phyloP scores from a whole-genome alignment of 2,329 filamentous ascomycete species.

The Cordyceps tenuipes region DNA sequence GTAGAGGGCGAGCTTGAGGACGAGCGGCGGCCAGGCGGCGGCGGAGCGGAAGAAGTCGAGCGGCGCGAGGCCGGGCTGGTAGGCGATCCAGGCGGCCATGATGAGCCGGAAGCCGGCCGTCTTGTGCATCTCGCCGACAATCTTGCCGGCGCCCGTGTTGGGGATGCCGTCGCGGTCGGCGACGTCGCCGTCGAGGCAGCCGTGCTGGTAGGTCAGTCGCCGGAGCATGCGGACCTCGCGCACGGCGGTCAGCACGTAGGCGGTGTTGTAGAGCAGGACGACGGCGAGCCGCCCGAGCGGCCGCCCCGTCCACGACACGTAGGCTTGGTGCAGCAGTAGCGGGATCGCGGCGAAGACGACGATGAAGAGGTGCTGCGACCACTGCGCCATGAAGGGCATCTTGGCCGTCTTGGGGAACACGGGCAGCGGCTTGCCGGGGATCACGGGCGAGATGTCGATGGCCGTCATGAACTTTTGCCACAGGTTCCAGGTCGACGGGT shows the following conservation, averaged over 20 bases:
- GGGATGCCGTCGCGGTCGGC: slow-evolving; percentile 28
- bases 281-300: slow-evolving; percentile 11
- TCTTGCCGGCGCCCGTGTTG: slow-evolving; percentile 21
- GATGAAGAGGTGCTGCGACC: slow-evolving; percentile 24
- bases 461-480: slow-evolving; percentile 14
- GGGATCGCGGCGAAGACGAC: slow-evolving; percentile 21
- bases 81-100: slow-evolving; percentile 19
- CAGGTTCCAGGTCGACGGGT: slow-evolving; percentile 15
- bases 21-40: slow-evolving; percentile 19
- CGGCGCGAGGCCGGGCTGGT: slow-evolving; percentile 14
- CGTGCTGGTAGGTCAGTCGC: slow-evolving; percentile 22
- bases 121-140: slow-evolving; percentile 18
- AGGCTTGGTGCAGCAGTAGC: slow-evolving; percentile 19
- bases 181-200: slow-evolving; percentile 22
- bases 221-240: slow-evolving; percentile 24
- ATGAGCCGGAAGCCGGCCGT: slow-evolving; percentile 19
- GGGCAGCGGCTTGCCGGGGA: slow-evolving; percentile 17
- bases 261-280: slow-evolving; percentile 21
- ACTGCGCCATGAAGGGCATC: slow-evolving; percentile 23
- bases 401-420: slow-evolving; percentile 26
- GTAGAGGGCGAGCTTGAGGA: slow-evolving; percentile 25
- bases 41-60: slow-evolving; percentile 7
- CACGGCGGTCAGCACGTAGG: slow-evolving; percentile 23
- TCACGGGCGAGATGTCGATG: slow-evolving; percentile 15
- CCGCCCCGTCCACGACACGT: slow-evolving; percentile 12